A percentile compares a stretch with the other conserved stretches of the same genome.
Evolutionary conservation across 441 rosid genomes (phyloP).

Genomic region (Monsonia emarginata): DNA sequence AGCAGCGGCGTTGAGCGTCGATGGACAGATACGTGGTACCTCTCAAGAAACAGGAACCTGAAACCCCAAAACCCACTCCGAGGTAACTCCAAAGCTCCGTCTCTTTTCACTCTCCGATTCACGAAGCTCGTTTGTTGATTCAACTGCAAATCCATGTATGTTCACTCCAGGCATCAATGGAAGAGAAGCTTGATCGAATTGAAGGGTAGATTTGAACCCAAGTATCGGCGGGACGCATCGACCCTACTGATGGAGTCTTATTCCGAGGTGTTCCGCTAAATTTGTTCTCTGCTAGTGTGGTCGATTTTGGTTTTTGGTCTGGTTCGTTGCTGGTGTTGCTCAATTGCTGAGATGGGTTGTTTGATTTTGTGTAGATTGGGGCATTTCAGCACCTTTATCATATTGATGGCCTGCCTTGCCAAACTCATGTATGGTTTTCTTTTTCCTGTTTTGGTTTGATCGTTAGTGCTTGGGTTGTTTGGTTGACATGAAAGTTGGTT

Average conservation of each 20-base stretch:
- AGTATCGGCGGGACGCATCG: conserved; percentile 44
- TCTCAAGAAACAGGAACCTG: not conserved
- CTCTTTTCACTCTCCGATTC: not conserved
- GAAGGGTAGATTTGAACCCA: conserved; percentile 42
- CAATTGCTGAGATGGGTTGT: not conserved
- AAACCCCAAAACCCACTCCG: not conserved
- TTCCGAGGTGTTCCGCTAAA: conserved; percentile 34
- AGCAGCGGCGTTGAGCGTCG: not conserved
- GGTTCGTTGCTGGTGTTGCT: not conserved
- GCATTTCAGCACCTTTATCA: conserved; percentile 54
- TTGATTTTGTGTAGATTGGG: conserved; percentile 33
- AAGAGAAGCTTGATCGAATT: conserved; percentile 47
- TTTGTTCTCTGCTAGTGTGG: not conserved
- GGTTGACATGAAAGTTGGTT: conserved; percentile 11
- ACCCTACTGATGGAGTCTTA: conserved; percentile 51
- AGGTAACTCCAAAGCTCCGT: not conserved
- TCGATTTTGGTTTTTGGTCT: not conserved
- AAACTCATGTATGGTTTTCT: conserved; percentile 37
- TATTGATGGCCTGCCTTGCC: conserved; percentile 35
- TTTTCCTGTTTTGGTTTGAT: not conserved
- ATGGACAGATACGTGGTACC: not conserved
- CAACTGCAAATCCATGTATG: not conserved
- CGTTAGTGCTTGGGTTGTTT: not conserved
- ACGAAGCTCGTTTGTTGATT: not conserved
- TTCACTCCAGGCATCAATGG: conserved; percentile 34